phyloP scores from a whole-genome alignment of 177 flowering plant species.

The Vitis hybrid region DNA sequence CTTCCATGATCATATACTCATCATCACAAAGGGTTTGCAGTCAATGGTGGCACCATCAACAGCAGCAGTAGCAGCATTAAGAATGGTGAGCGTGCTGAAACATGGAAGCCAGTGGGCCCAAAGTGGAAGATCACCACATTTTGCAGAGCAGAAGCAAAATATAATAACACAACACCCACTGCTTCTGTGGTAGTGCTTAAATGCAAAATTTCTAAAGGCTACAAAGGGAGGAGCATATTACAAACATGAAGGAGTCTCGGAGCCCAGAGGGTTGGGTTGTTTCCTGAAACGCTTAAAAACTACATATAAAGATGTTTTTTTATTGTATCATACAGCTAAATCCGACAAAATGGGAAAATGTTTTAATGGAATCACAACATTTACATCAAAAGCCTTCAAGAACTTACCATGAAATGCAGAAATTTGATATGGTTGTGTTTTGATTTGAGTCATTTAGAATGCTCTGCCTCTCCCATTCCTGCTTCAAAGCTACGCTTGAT shows the following conservation, averaged over 20 bases:
- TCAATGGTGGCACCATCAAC: neutral
- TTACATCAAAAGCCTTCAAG: neutral
- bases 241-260: neutral
- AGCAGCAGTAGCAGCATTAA: neutral
- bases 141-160: neutral
- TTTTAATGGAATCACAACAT: constrained; percentile 4
- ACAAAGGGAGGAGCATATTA: neutral
- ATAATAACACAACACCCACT: no score
- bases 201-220: neutral
- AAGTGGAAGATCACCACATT: no score
- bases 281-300: no score
- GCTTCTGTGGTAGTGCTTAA: no score
- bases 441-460: neutral
- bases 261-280: no score
- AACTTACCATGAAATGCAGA: constrained; percentile 12
- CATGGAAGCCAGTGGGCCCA: neutral
- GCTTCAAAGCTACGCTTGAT: constrained; percentile 6
- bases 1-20: no score
- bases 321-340: constrained; percentile 20
- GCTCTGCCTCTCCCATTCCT: neutral
- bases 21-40: neutral
- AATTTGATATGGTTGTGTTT: neutral
- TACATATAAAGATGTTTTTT: constrained; percentile 6
- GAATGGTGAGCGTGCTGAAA: no score
- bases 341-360: constrained; percentile 1